Evolutionary conservation across 2,329 filamentous ascomycete species (phyloP).

Genomic region (Thielaviopsis punctulata): DNA sequence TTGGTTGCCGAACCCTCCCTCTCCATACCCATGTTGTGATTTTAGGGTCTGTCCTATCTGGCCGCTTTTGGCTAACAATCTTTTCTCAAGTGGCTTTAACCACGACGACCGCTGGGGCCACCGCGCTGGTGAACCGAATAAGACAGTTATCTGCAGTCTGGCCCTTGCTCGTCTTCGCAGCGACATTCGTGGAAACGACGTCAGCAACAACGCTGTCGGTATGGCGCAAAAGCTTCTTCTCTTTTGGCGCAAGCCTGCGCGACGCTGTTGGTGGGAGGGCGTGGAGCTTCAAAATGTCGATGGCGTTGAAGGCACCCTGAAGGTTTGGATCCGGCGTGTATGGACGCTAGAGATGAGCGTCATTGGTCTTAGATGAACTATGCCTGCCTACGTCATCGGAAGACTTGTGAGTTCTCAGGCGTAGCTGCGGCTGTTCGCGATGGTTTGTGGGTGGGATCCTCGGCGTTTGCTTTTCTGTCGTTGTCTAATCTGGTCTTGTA

Average conservation of each 20-base stretch:
- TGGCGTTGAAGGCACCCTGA: constrained; percentile 77
- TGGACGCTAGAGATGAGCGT: constrained; percentile 99
- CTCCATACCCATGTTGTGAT: background rate
- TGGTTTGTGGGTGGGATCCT: background rate
- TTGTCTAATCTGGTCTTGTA: background rate
- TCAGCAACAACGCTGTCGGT: constrained; percentile 64
- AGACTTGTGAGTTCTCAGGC: background rate
- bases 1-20: background rate
- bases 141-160: constrained; percentile 94
- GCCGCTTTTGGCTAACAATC: constrained; percentile 10
- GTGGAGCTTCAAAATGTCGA: constrained; percentile 81
- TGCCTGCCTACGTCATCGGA: background rate
- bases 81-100: constrained; percentile 63
- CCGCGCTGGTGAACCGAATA: constrained; percentile 91
- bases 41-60: background rate
- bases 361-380: constrained; percentile 55
- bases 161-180: constrained; percentile 84
- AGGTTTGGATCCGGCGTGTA: constrained; percentile 95
- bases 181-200: constrained; percentile 67
- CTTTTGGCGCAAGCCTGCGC: constrained; percentile 94
- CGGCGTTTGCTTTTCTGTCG: background rate
- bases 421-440: background rate
- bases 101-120: constrained; percentile 93
- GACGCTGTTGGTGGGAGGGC: constrained; percentile 98
- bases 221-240: constrained; percentile 97